Evolutionary conservation across 202 grass and related monocot genomes (phyloP).

Genomic region (Dendrocalamus latiflorus): DNA sequence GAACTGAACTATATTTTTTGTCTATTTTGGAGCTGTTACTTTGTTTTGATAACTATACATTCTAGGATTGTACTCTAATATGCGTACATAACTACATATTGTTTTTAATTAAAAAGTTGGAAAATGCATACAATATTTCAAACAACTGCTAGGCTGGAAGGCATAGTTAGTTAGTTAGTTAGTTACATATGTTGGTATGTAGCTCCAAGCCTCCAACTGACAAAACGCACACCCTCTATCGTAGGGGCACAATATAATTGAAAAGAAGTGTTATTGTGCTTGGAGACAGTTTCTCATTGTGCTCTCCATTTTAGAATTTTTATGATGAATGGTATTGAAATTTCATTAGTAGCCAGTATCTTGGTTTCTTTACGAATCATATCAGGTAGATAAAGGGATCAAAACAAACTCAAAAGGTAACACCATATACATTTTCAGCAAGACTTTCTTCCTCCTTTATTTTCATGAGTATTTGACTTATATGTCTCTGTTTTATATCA

Average conservation of each 20-base stretch:
- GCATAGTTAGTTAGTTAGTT: not conserved
- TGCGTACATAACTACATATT: not conserved
- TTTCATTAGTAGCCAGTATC: not conserved
- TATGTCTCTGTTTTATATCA: slow-evolving; percentile 46
- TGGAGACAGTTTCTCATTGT: not conserved
- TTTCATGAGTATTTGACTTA: slow-evolving; percentile 10
- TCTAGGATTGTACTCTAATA: not conserved
- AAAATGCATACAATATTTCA: slow-evolving; percentile 1
- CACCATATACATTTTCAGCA: not conserved
- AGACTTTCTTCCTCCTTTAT: not conserved
- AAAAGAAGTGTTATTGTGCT: not conserved
- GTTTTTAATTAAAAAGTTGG: not conserved
- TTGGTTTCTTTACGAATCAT: not conserved
- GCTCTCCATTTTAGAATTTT: not conserved
- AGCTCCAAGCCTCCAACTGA: not conserved
- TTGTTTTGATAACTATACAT: not conserved
- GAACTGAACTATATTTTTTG: not conserved
- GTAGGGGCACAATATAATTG: not conserved
- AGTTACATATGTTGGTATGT: not conserved
- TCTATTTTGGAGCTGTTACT: not conserved
- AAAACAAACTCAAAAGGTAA: not conserved
- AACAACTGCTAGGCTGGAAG: not conserved
- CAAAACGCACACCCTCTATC: not conserved
- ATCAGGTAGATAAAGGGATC: not conserved
- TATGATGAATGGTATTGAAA: not conserved